A percentile compares a stretch with the other conserved stretches of the same genome.
Conservation (phyloP, 805 yeast species). For the Spathaspora arborariae region DNA sequence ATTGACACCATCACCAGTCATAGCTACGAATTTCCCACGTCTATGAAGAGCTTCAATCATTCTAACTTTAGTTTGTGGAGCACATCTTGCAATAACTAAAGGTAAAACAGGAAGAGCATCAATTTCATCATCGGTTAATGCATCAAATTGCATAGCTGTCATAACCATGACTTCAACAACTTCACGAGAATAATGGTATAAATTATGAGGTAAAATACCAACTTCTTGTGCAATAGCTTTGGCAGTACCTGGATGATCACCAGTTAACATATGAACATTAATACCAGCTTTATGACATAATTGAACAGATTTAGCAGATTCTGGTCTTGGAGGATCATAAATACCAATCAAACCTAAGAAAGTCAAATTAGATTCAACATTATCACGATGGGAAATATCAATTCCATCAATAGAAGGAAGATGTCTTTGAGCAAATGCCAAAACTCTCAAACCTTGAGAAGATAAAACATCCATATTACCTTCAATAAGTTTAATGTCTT, state of each 20-base stretch:
- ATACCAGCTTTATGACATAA: slow-evolving; percentile 32
- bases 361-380: slow-evolving; percentile 19
- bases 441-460: slow-evolving; percentile 27
- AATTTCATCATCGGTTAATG: slow-evolving; percentile 54
- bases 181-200: slow-evolving; percentile 51
- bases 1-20: slow-evolving; percentile 97
- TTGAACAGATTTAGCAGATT: slow-evolving; percentile 23
- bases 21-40: slow-evolving; percentile 52
- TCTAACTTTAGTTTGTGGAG: slow-evolving; percentile 77
- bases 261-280: slow-evolving; percentile 33
- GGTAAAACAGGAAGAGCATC: slow-evolving; percentile 65
- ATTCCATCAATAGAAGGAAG: slow-evolving; percentile 7
- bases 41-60: slow-evolving; percentile 70
- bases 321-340: slow-evolving; percentile 34
- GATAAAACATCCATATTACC: slow-evolving; percentile 24
- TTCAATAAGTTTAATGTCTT: slow-evolving; percentile 18
- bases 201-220: slow-evolving; percentile 39
- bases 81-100: slow-evolving; percentile 76
- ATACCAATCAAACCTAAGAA: slow-evolving; percentile 31
- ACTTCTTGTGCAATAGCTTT: slow-evolving; percentile 34
- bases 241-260: slow-evolving; percentile 34
- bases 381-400: slow-evolving; percentile 13
- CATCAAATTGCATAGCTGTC: slow-evolving; percentile 72
- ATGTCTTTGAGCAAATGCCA: slow-evolving; percentile 27
- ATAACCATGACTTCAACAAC: slow-evolving; percentile 65